Evolutionary conservation across 768 basidiomycete genomes (phyloP), one percentile per base, ranked within the genome.

Genomic region (Tricholoma sp.): DNA sequence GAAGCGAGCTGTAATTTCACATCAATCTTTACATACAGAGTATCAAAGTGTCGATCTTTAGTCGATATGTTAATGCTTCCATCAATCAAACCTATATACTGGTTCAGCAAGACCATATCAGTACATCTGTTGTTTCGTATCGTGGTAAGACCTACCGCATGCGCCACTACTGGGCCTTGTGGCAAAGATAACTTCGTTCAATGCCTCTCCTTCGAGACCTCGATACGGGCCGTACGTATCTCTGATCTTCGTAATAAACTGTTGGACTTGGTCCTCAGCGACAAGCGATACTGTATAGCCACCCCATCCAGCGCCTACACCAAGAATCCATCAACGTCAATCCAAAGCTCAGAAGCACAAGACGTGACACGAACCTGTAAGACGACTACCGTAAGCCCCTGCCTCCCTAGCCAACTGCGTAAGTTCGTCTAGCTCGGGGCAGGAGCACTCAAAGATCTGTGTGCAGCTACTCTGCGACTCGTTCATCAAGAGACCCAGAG

Each of bases 201-300:
- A 64, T 45, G 75, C 72, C 24, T 84, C 83, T 11, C 80, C 80
- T 54, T 79, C 75, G 39, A 95, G 68, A 6, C 70, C 74, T 58
- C 73, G 72, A 68, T 89, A 93, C n/a, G 86, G 81, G 15, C 66
- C 70, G 66, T 92, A 94, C 4, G 70, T 72, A n/a, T 72, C 71
- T 64, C 75, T 80, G 15, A 94, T 72, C 60, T 76, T 75, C 58
- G 72, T 65, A 45, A 93, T 85, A 67, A 95, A 94, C 7, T 63
- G 58, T 0, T 80, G 76, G 2, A 89, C 88, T 44, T 80, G 63
- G 17, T 73, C 69, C 64, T 88, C 86, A 6, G 82, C 78, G 13
- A 94, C 86, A 17, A 94, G 79, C 6, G 89, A 91, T 18, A 94
- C 87, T 0, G 88, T 89, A 64, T 91, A 94, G 5, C 93, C 93